These are phyloP conservation scores for Talaromyces thailandensis DNA, from an alignment of 495 filamentous ascomycete genomes.

Conservation along the genomic window DNA sequence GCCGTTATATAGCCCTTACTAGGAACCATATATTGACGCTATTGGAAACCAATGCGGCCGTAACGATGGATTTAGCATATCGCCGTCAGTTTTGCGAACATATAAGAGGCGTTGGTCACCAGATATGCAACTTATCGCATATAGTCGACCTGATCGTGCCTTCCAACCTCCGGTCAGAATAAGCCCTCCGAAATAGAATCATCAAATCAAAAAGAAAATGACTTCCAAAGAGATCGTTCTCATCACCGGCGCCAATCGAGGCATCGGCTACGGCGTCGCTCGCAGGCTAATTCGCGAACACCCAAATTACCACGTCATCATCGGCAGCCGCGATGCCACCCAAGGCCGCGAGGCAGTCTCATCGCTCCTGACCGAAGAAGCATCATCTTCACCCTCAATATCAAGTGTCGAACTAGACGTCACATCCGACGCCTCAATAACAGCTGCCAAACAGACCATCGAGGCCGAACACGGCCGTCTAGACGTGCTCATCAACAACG, in stretches of 20 bases:
- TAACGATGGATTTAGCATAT: background rate
- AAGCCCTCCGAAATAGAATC: background rate
- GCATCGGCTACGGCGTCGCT: conserved; percentile 33
- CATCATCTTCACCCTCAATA: conserved; percentile 9
- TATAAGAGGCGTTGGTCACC: background rate
- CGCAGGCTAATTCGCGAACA: conserved; percentile 21
- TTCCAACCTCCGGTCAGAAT: background rate
- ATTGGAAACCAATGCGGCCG: background rate
- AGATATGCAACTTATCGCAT: background rate
- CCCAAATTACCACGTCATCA: conserved; percentile 27
- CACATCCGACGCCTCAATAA: conserved; percentile 25
- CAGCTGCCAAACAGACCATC: conserved; percentile 22
- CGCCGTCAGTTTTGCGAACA: background rate
- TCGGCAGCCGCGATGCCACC: conserved; percentile 21
- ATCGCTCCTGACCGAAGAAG: conserved; percentile 12
- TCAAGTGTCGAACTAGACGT: conserved; percentile 30
- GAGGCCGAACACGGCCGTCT: conserved; percentile 17
- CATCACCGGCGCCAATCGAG: conserved; percentile 37
- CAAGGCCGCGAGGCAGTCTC: conserved; percentile 16
- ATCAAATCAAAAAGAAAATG: background rate
- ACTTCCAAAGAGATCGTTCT: conserved; percentile 24
- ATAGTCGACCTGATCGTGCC: background rate
- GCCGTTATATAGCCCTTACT: too few relatives aligned
- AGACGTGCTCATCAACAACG: conserved; percentile 33
- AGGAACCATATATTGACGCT: too few relatives aligned